Conservation (phyloP, 2,329 filamentous ascomycete genomes). For the Acephala macrosclerotiorum region DNA sequence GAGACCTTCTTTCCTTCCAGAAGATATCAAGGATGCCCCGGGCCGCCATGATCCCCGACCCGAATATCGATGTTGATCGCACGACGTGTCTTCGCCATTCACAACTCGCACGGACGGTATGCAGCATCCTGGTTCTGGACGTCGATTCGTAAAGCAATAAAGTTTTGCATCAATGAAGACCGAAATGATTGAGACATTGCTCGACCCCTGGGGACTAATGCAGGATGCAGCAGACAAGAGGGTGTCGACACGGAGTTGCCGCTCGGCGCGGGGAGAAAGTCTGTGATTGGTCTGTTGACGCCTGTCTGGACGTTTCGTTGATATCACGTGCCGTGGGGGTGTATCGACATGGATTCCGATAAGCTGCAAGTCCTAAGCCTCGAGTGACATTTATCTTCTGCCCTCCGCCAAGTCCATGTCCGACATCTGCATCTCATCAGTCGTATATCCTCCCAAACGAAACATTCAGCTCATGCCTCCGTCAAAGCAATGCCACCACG, state of each 20-base stretch:
- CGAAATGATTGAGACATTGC: slow-evolving; percentile 1
- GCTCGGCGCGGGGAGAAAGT: neutral
- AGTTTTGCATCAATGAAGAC: neutral
- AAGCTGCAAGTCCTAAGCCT: slow-evolving; percentile 5
- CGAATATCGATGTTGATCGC: neutral
- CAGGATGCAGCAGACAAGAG: slow-evolving; percentile 2
- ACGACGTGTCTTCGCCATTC: neutral
- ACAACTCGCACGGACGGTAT: neutral
- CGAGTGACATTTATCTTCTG: slow-evolving; percentile 4
- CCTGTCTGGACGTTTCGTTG: neutral
- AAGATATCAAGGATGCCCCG: neutral
- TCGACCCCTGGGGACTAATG: neutral
- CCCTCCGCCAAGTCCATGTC: slow-evolving; percentile 1
- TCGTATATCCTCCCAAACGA: neutral
- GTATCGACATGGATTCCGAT: neutral
- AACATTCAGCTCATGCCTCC: slow-evolving; percentile 26
- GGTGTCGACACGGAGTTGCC: slow-evolving; percentile 10
- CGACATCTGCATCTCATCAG: neutral
- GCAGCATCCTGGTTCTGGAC: neutral
- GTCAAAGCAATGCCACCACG: slow-evolving; percentile 36
- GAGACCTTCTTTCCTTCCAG: neutral
- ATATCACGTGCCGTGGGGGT: neutral
- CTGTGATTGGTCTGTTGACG: neutral
- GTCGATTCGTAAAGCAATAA: neutral
- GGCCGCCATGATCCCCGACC: neutral